A percentile compares a stretch with the other conserved stretches of the same genome.
Conservation (phyloP, 192 early-diverging fungal genomes). For the Dissophora globulifera region DNA sequence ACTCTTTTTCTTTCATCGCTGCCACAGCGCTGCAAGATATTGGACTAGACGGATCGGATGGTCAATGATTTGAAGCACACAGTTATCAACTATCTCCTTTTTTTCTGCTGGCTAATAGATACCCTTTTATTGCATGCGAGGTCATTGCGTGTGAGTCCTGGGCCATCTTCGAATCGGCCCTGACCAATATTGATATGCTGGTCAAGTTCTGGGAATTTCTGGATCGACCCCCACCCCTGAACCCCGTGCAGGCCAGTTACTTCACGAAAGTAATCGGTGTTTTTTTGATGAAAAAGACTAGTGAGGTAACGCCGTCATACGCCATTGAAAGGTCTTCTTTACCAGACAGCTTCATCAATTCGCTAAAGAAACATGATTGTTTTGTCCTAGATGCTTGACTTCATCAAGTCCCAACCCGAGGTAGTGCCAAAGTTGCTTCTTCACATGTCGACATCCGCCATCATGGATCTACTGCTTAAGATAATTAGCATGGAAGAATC, state of each 20-base stretch:
- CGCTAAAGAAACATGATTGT: neutral
- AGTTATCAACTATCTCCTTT: neutral
- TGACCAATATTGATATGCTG: constrained; percentile 78
- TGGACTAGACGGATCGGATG: too few species aligned
- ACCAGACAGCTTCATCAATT: neutral
- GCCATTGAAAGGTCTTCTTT: neutral
- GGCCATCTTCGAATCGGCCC: constrained; percentile 79
- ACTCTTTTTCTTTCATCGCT: neutral
- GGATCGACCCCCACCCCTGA: constrained; percentile 77
- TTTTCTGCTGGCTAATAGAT: constrained; percentile 61
- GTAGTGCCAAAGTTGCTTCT: constrained; percentile 80
- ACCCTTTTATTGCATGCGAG: constrained; percentile 85
- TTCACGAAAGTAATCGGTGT: constrained; percentile 93
- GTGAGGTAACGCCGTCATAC: constrained; percentile 62
- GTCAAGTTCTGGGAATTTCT: constrained; percentile 88
- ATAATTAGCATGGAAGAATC: constrained; percentile 93
- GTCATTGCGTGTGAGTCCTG: constrained; percentile 81
- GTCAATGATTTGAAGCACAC: too few species aligned
- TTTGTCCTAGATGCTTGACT: constrained; percentile 77
- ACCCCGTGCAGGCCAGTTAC: constrained; percentile 86
- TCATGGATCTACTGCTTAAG: constrained; percentile 92
- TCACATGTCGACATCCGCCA: constrained; percentile 88
- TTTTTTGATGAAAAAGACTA: constrained; percentile 89
- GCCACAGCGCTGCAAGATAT: neutral
- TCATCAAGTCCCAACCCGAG: constrained; percentile 81